Evolutionary conservation across 2,329 filamentous ascomycete genomes (phyloP).

Genomic region (Fusarium liriodendri): DNA sequence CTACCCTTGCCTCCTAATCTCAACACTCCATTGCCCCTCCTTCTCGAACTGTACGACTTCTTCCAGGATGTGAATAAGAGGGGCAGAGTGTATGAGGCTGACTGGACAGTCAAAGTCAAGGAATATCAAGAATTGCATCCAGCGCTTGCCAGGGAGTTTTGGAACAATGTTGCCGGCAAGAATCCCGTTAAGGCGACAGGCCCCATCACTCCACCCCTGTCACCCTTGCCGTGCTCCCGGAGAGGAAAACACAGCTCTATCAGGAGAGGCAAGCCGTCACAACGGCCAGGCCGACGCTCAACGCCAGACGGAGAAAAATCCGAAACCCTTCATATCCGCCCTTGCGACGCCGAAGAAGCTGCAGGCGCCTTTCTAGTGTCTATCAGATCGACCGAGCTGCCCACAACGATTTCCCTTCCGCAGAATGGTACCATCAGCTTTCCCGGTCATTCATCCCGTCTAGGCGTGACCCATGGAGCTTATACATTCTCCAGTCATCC

Average conservation of each 20-base stretch:
- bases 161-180: background rate
- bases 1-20: background rate
- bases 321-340: background rate
- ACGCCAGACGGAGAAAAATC: background rate
- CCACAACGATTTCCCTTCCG: background rate
- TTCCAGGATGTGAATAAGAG: background rate
- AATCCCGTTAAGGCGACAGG: background rate
- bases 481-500: background rate
- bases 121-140: background rate
- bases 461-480: background rate
- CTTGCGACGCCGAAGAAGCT: background rate
- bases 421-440: background rate
- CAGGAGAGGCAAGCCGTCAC: background rate
- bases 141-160: background rate
- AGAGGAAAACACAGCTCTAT: background rate
- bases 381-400: background rate
- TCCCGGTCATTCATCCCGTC: background rate
- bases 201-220: background rate
- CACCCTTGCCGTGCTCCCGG: background rate
- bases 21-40: background rate
- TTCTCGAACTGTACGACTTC: background rate
- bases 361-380: background rate
- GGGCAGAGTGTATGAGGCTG: background rate
- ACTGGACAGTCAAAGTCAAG: background rate
- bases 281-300: background rate